Percentiles rank a stretch among this genome's conserved stretches.
These are phyloP conservation scores for Pseudocercospora macadamiae DNA, from an alignment of 2,329 filamentous ascomycete genomes.

Conservation along the genomic window DNA sequence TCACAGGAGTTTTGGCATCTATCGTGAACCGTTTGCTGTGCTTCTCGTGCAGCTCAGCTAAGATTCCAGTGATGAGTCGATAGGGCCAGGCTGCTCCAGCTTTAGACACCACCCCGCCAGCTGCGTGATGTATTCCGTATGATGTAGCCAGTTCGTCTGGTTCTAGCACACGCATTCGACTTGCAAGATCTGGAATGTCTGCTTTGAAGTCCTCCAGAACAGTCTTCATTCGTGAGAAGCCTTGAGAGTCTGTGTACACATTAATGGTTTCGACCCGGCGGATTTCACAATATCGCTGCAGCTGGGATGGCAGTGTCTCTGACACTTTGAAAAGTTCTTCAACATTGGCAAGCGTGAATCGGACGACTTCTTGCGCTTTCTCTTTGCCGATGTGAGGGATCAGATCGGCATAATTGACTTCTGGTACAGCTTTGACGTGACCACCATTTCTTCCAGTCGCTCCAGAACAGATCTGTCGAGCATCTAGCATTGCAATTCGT, in stretches of 20 bases:
- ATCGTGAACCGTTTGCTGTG: constrained; percentile 14
- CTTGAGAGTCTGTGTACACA: constrained; percentile 10
- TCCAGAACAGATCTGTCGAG: constrained; percentile 22
- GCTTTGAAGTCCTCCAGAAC: constrained; percentile 1
- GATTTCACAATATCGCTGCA: constrained; percentile 12
- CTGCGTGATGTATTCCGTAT: constrained; percentile 14
- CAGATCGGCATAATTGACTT: constrained; percentile 10
- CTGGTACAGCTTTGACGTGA: constrained; percentile 21
- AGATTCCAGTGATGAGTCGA: constrained; percentile 20
- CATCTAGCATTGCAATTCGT: constrained; percentile 24
- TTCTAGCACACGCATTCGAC: not conserved
- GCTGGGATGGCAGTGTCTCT: constrained; percentile 2
- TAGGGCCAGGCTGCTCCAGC: constrained; percentile 26
- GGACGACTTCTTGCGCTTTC: constrained; percentile 12
- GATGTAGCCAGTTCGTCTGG: not conserved
- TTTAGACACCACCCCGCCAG: constrained; percentile 9
- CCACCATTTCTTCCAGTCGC: constrained; percentile 25
- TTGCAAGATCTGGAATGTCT: constrained; percentile 4
- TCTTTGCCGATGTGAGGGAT: constrained; percentile 12
- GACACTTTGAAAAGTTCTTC: constrained; percentile 12
- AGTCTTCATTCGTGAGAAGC: not conserved
- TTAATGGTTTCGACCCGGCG: constrained; percentile 17
- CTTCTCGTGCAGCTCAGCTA: constrained; percentile 4
- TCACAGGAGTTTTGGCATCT: constrained; percentile 20
- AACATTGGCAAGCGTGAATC: constrained; percentile 17